Percentiles rank a stretch among this genome's conserved stretches.
phyloP scores from a whole-genome alignment of 495 filamentous ascomycete genomes.

The Aspergillus funiculosus region DNA sequence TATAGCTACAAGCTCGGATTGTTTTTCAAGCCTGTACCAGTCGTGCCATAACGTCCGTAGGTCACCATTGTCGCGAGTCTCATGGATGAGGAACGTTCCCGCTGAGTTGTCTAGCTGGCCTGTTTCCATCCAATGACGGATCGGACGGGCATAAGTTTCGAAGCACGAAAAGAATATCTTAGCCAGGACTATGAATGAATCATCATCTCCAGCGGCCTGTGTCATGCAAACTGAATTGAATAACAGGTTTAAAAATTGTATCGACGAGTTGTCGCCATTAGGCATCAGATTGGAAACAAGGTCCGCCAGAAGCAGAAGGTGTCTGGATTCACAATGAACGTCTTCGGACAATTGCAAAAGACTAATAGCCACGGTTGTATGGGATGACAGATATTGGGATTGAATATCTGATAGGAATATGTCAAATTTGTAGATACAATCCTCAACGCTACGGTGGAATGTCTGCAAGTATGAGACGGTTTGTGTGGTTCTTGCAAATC shows the following conservation, averaged over 20 bases:
- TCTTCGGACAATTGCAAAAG: conserved; percentile 59
- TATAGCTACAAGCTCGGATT: conserved; percentile 51
- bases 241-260: conserved; percentile 66
- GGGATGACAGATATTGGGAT: conserved; percentile 35
- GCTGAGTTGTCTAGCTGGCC: conserved; percentile 58
- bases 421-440: conserved; percentile 41
- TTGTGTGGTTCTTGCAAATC: conserved; percentile 37
- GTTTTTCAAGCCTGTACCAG: conserved; percentile 59
- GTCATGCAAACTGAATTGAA: conserved; percentile 60
- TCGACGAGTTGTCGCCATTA: conserved; percentile 34
- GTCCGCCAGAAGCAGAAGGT: conserved; percentile 50
- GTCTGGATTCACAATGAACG: conserved; percentile 45
- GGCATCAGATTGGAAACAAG: conserved; percentile 32
- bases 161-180: conserved; percentile 77
- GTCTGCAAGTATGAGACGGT: conserved; percentile 48
- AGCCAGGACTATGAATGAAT: conserved; percentile 54
- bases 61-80: conserved; percentile 51
- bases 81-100: conserved; percentile 70
- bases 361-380: conserved; percentile 36
- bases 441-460: conserved; percentile 45
- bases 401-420: conserved; percentile 39
- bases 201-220: conserved; percentile 61
- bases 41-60: conserved; percentile 66
- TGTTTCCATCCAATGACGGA: conserved; percentile 78
- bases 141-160: conserved; percentile 71